Conservation (phyloP, 129 eudicot species). For the Oenanthe sinensis region DNA sequence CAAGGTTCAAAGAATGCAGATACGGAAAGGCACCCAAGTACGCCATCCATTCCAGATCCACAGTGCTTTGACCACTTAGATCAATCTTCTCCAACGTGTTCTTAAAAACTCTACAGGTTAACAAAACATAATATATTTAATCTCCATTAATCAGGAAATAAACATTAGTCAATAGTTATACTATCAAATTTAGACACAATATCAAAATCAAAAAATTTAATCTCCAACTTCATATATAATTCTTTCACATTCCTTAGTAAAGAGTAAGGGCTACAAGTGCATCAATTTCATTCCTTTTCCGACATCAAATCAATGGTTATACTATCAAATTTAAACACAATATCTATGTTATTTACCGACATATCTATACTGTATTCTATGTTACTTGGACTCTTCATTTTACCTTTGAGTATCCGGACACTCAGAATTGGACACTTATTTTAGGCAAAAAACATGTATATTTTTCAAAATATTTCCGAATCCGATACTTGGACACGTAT, state of each 20-base stretch:
- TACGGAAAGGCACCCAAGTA: slow-evolving; percentile 70
- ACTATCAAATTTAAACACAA: too few relatives aligned
- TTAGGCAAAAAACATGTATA: too few relatives aligned
- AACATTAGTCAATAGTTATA: too few relatives aligned
- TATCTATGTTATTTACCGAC: too few relatives aligned
- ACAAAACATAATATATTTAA: background rate
- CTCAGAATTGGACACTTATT: too few relatives aligned
- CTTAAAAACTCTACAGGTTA: slow-evolving; percentile 60
- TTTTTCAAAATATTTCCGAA: too few relatives aligned
- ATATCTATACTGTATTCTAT: too few relatives aligned
- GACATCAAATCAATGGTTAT: background rate
- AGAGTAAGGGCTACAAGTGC: background rate
- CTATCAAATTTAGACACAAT: too few relatives aligned
- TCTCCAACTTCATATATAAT: background rate
- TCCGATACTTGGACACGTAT: too few relatives aligned
- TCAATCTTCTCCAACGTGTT: slow-evolving; percentile 65
- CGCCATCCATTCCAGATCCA: slow-evolving; percentile 98
- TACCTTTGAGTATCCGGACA: too few relatives aligned
- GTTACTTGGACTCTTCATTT: too few relatives aligned
- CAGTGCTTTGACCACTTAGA: slow-evolving; percentile 67
- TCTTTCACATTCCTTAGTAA: background rate
- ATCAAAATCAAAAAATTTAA: background rate
- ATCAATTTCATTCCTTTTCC: background rate
- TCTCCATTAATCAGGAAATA: background rate
- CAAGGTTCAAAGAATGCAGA: slow-evolving; percentile 53